These are phyloP conservation scores for Pseudocercospora eumusae DNA, from an alignment of 2,329 filamentous ascomycete genomes.

Conservation along the genomic window DNA sequence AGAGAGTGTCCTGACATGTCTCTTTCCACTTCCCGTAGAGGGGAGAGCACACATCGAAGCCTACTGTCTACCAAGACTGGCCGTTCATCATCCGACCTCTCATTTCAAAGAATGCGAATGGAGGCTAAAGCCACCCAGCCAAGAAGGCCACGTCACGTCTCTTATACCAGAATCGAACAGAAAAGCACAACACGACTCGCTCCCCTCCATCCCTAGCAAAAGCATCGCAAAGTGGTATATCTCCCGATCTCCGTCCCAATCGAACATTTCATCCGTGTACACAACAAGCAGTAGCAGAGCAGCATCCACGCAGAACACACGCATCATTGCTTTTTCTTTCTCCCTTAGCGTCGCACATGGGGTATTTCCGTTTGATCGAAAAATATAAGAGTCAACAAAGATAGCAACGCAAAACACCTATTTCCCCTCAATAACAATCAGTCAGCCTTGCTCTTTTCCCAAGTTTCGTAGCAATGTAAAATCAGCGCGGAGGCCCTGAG, in stretches of 20 bases:
- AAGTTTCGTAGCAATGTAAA: conserved; percentile 20
- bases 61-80: neutral
- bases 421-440: conserved; percentile 16
- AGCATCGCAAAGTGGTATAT: conserved; percentile 9
- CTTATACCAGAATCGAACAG: conserved; percentile 1
- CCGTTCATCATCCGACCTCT: conserved; percentile 3
- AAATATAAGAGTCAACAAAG: conserved; percentile 17
- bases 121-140: conserved; percentile 3
- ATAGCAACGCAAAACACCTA: conserved; percentile 12
- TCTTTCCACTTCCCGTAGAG: neutral
- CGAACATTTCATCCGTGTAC: conserved; percentile 9
- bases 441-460: conserved; percentile 12
- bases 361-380: conserved; percentile 24
- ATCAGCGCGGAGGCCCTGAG: conserved; percentile 43
- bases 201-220: neutral
- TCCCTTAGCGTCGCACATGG: conserved; percentile 24
- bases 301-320: conserved; percentile 12
- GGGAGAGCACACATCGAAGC: neutral
- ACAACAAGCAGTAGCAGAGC: conserved; percentile 8
- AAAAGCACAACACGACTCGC: neutral
- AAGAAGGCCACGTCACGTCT: conserved; percentile 1
- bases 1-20: neutral
- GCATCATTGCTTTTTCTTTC: conserved; percentile 26
- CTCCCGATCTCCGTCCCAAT: conserved; percentile 7
- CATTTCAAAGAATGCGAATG: neutral